phyloP scores from a whole-genome alignment of 306 rosid genomes.

The Vigna radiata region DNA sequence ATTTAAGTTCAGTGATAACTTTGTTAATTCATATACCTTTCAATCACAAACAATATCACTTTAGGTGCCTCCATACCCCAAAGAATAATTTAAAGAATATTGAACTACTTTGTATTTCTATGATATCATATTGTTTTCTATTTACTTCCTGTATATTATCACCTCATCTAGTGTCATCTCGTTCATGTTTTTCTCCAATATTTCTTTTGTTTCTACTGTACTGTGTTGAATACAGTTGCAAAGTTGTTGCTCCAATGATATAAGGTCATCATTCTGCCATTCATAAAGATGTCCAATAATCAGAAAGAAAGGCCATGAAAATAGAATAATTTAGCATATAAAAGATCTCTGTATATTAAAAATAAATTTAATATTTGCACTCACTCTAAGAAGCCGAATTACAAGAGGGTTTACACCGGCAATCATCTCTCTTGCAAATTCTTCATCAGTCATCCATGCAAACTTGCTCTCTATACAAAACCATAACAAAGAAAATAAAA shows the following conservation, averaged over 20 bases:
- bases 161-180: conserved; percentile 62
- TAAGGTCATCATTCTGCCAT: conserved; percentile 35
- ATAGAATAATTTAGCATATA: background rate
- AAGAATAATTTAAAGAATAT: background rate
- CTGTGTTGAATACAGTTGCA: conserved; percentile 54
- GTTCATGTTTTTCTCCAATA: conserved; percentile 48
- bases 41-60: background rate
- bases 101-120: background rate
- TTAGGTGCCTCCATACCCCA: background rate
- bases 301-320: too few relatives aligned
- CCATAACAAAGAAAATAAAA: background rate
- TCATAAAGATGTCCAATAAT: too few relatives aligned
- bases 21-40: background rate
- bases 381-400: conserved; percentile 45
- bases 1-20: background rate
- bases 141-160: too few relatives aligned
- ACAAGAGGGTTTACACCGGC: conserved; percentile 67
- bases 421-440: conserved; percentile 72
- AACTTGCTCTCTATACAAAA: conserved; percentile 48
- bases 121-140: too few relatives aligned
- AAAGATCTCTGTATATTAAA: background rate
- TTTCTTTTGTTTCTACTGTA: conserved; percentile 55
- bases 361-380: background rate
- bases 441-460: conserved; percentile 76
- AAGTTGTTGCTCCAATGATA: too few relatives aligned